Evolutionary conservation across 2,329 filamentous ascomycete genomes (phyloP).

Genomic region (Cladorrhinum sp.): DNA sequence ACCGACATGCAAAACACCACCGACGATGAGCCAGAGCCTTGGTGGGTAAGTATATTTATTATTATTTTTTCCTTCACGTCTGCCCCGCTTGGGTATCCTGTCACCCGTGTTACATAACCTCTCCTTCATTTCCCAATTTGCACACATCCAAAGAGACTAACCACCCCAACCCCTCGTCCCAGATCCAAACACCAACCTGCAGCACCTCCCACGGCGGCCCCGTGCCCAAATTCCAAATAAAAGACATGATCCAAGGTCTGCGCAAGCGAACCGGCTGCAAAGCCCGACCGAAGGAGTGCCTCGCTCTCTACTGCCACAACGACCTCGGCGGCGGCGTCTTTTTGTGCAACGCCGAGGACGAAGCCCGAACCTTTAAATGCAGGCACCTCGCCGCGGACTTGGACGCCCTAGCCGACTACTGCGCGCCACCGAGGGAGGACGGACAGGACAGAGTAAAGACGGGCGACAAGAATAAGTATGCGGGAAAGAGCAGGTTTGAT

Average conservation of each 20-base stretch:
- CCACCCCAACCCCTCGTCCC: background rate
- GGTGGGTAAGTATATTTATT: background rate
- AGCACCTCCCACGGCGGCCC: background rate
- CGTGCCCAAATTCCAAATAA: background rate
- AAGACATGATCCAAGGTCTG: background rate
- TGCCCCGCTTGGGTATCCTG: too few relatives aligned
- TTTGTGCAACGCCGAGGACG: background rate
- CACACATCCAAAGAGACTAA: too few relatives aligned
- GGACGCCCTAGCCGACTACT: background rate
- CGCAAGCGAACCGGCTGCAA: background rate
- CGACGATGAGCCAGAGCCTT: background rate
- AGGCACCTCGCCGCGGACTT: background rate
- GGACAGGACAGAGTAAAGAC: too few relatives aligned
- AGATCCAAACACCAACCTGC: background rate
- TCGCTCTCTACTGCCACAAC: background rate
- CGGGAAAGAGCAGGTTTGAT: too few relatives aligned
- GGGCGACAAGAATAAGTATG: too few relatives aligned
- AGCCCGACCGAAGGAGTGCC: background rate
- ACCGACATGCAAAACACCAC: background rate
- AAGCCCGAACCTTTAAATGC: background rate
- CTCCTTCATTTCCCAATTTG: too few relatives aligned
- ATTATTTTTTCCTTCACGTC: background rate
- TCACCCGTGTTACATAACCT: too few relatives aligned
- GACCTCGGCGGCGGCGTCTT: background rate
- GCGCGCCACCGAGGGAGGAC: background rate